Conservation (phyloP, 2,329 filamentous ascomycete species). For the Colletotrichum tropicale region DNA sequence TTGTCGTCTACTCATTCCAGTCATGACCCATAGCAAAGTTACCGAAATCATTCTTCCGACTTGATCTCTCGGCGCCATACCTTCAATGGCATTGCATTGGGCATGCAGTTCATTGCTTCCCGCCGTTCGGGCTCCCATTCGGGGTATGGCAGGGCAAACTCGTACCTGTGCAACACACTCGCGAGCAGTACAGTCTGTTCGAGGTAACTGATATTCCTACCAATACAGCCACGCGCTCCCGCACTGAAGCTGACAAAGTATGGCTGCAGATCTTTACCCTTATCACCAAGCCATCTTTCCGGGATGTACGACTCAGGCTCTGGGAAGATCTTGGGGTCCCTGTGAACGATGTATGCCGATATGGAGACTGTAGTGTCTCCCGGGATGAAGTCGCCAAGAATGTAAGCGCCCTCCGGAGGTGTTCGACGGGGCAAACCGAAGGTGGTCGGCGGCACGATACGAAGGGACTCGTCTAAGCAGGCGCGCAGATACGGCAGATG, state of each 20-base stretch:
- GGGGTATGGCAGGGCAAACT: slow-evolving; percentile 30
- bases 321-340: slow-evolving; percentile 25
- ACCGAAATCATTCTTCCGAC: not conserved
- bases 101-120: not conserved
- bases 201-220: slow-evolving; percentile 40
- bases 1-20: not conserved
- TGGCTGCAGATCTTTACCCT: slow-evolving; percentile 39
- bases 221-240: slow-evolving; percentile 24
- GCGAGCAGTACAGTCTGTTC: slow-evolving; percentile 50
- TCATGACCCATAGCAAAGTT: not conserved
- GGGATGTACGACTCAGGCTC: slow-evolving; percentile 28
- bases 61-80: not conserved
- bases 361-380: slow-evolving; percentile 47
- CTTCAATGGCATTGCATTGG: not conserved
- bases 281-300: slow-evolving; percentile 38
- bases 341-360: slow-evolving; percentile 25
- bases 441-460: slow-evolving; percentile 46
- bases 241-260: slow-evolving; percentile 41
- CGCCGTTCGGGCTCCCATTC: not conserved
- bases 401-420: slow-evolving; percentile 44
- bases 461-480: slow-evolving; percentile 54
- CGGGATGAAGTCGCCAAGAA: slow-evolving; percentile 46
- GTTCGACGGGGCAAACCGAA: slow-evolving; percentile 48
- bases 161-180: slow-evolving; percentile 43
- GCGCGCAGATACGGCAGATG: slow-evolving; percentile 56